Conservation (phyloP, 768 basidiomycete genomes). For the Brasilioporus rufonigricans region DNA sequence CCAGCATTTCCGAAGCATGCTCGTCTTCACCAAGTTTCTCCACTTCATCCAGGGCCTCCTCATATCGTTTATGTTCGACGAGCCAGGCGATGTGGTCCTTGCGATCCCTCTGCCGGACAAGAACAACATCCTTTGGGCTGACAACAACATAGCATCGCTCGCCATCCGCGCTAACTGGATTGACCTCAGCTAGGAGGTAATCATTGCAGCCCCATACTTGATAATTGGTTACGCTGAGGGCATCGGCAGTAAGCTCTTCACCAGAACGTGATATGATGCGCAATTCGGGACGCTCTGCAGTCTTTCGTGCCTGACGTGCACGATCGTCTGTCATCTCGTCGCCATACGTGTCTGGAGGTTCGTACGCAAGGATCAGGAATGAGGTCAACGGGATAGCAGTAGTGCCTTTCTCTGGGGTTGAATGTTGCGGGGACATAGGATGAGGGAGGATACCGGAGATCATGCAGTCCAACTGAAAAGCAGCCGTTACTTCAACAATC, state of each 20-base stretch:
- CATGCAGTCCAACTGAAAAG: conserved; percentile 95
- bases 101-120: conserved; percentile 84
- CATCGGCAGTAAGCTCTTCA: conserved; percentile 86
- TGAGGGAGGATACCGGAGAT: conserved; percentile 88
- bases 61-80: conserved; percentile 79
- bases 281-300: conserved; percentile 90
- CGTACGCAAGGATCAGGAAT: conserved; percentile 87
- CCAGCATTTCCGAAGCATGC: conserved; percentile 30
- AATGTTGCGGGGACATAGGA: conserved; percentile 38
- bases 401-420: conserved; percentile 17
- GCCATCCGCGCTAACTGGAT: conserved; percentile 17
- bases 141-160: conserved; percentile 75
- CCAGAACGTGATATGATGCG: conserved; percentile 87
- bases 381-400: conserved; percentile 49
- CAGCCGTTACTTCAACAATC: conserved; percentile 84
- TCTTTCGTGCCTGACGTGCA: conserved; percentile 73
- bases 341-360: conserved; percentile 65
- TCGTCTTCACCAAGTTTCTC: conserved; percentile 53
- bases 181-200: conserved; percentile 66
- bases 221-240: conserved; percentile 72
- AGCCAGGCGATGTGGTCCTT: conserved; percentile 92
- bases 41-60: conserved; percentile 82
- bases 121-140: conserved; percentile 82
- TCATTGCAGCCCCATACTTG: conserved; percentile 91
- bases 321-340: conserved; percentile 74